Evolutionary conservation across 164 flowering plant genomes (phyloP), one percentile per base, ranked within the genome.

Genomic region (Platanus orientalis): DNA sequence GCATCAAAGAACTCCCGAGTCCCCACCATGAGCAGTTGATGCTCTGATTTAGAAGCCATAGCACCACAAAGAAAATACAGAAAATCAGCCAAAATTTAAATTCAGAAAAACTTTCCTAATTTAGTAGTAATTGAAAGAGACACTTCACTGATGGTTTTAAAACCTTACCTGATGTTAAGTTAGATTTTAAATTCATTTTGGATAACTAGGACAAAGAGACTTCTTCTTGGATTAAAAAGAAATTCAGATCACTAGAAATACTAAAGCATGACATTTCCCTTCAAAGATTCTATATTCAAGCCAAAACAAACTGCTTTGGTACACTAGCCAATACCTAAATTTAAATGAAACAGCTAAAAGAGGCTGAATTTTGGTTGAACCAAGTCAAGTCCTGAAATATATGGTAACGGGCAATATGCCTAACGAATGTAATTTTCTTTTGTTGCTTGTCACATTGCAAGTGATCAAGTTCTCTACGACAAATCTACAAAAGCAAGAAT

Each of bases 1-100:
- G 71, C 66, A 60, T 74, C 73, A 68, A 71, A 66, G 53, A 69
- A 63, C 50, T 73, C 75, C 51, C 66, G 60, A 34, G 73, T 47
- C 63, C 70, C 75, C 61, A 54, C 67, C 67, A 66, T 60, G 27
- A 60, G 60, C 42, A 50, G 75, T 57, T 68, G 69, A 64, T 60
- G 39, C 20, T 65, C 76, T 67, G 69, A 39, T 59, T n/a, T 59
- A 11, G 24, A 63, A 53, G 26, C 32, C 68, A 59, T 21, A 63
- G 27, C 48, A 70, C 60, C 48, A 63, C 24, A 44, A 49, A 63
- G n/a, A 40, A 28, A 59, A 30, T 49, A 25, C 25, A 24, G 21
- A 56, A 68, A 24, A 34, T 61, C 51, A 68, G 51, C 44, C 53
- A 26, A 58, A 52, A 40, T 2, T 16, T 3, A 24, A 14, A 45